Evolutionary conservation across 2,329 filamentous ascomycete genomes (phyloP).

Genomic region (Trichoderma sp.): DNA sequence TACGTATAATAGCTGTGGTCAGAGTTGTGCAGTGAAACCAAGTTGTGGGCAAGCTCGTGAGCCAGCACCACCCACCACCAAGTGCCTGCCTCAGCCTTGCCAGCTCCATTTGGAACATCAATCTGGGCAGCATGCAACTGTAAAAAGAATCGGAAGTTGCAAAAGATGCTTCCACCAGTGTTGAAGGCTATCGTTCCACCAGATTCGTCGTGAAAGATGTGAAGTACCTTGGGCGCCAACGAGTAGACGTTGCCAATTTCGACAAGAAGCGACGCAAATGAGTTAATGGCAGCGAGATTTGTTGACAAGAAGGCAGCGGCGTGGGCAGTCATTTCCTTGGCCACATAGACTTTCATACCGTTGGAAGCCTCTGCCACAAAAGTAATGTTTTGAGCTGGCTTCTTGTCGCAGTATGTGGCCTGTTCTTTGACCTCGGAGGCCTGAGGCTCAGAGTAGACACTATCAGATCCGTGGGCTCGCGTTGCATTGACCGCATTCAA

Average conservation of each 20-base stretch:
- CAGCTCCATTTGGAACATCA: slow-evolving; percentile 41
- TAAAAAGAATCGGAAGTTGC: slow-evolving; percentile 85
- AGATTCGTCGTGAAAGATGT: slow-evolving; percentile 81
- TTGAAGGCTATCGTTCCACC: slow-evolving; percentile 94
- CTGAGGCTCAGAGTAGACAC: slow-evolving; percentile 71
- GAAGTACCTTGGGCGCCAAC: slow-evolving; percentile 67
- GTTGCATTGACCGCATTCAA: slow-evolving; percentile 77
- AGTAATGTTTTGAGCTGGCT: slow-evolving; percentile 69
- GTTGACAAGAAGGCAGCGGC: slow-evolving; percentile 57
- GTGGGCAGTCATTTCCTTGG: slow-evolving; percentile 52
- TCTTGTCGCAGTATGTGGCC: slow-evolving; percentile 82
- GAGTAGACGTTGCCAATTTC: slow-evolving; percentile 74
- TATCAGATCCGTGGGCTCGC: slow-evolving; percentile 71
- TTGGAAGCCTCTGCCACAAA: slow-evolving; percentile 70
- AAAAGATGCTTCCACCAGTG: slow-evolving; percentile 81
- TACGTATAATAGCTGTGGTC: slow-evolving; percentile 82
- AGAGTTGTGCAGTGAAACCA: slow-evolving; percentile 75
- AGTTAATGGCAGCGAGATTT: slow-evolving; percentile 63
- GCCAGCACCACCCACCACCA: slow-evolving; percentile 98
- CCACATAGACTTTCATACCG: slow-evolving; percentile 73
- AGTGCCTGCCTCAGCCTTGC: slow-evolving; percentile 67
- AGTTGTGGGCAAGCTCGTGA: slow-evolving; percentile 93
- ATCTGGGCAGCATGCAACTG: slow-evolving; percentile 68
- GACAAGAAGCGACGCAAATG: slow-evolving; percentile 68
- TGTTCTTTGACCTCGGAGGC: slow-evolving; percentile 78